Percentiles rank a stretch among this genome's conserved stretches.
phyloP scores from a whole-genome alignment of 148 eudicot species.

The Salicornia ramosissima region DNA sequence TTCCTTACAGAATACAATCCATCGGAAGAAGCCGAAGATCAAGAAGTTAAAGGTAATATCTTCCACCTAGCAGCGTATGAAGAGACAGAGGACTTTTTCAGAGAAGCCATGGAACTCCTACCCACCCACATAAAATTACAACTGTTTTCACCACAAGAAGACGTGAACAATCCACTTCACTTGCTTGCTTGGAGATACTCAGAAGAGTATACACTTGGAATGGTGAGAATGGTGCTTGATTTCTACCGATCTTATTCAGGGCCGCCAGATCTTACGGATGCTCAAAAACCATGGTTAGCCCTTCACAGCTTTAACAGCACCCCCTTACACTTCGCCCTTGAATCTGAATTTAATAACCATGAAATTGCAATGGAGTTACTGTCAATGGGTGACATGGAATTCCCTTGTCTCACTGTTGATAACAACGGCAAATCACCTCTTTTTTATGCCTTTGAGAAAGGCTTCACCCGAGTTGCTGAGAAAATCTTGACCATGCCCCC shows the following conservation, averaged over 20 bases:
- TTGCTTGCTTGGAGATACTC: too few relatives aligned
- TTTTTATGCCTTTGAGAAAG: background rate
- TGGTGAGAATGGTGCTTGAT: background rate
- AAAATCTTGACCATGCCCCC: background rate
- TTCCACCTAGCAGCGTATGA: background rate
- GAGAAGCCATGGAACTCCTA: background rate
- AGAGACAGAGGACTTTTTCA: background rate
- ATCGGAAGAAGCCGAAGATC: too few relatives aligned
- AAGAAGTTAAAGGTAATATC: background rate
- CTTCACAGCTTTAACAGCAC: background rate
- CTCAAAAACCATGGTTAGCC: background rate
- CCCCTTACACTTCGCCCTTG: background rate
- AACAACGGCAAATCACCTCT: background rate
- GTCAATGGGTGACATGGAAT: slow-evolving; percentile 6
- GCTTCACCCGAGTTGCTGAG: background rate
- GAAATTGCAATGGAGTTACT: slow-evolving; percentile 4
- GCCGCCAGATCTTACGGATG: too few relatives aligned
- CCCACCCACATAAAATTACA: background rate
- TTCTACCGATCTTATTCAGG: background rate
- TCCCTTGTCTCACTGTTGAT: background rate
- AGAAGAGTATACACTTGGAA: too few relatives aligned
- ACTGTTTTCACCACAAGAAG: background rate
- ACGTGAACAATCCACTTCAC: background rate
- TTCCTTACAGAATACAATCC: too few relatives aligned
- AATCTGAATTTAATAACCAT: background rate